A percentile compares a stretch with the other conserved stretches of the same genome.
Evolutionary conservation across 169 alveolate species (phyloP).

Genomic region (Plasmodium fragile): DNA sequence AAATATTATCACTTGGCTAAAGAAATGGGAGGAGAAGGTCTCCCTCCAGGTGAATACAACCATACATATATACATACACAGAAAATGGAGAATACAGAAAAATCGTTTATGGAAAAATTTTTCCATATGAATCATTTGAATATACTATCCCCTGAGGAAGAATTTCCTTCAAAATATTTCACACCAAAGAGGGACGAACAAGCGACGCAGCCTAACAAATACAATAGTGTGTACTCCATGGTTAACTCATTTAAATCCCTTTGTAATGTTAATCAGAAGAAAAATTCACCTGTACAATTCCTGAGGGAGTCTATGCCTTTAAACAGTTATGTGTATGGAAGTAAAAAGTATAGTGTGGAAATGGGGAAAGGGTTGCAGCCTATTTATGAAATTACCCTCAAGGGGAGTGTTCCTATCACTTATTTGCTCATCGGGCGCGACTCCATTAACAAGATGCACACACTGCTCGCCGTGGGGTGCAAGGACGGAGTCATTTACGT

Average conservation of each 20-base stretch:
- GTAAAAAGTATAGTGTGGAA: conserved; percentile 41
- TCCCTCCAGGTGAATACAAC: not conserved
- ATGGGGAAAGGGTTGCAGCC: conserved; percentile 69
- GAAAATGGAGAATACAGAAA: not conserved
- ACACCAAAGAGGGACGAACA: not conserved
- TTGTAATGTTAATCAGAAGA: conserved; percentile 24
- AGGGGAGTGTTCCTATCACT: conserved; percentile 75
- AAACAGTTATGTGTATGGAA: conserved; percentile 49
- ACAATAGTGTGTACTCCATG: conserved; percentile 15
- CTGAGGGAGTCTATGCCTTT: conserved; percentile 44
- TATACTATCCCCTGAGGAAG: not conserved
- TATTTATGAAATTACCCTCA: conserved; percentile 28
- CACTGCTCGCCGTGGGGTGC: conserved; percentile 89
- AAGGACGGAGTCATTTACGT: conserved; percentile 86
- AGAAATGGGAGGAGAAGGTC: not conserved
- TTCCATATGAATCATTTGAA: not conserved
- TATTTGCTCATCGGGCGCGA: conserved; percentile 89
- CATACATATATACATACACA: not conserved
- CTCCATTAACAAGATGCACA: conserved; percentile 81
- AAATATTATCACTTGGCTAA: not conserved
- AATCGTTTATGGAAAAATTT: not conserved
- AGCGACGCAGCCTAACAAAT: not conserved
- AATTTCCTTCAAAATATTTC: not conserved
- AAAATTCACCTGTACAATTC: conserved; percentile 6
- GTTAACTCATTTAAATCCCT: conserved; percentile 47